phyloP scores from a whole-genome alignment of 495 filamentous ascomycete species.

The Geoglossum glabrum region DNA sequence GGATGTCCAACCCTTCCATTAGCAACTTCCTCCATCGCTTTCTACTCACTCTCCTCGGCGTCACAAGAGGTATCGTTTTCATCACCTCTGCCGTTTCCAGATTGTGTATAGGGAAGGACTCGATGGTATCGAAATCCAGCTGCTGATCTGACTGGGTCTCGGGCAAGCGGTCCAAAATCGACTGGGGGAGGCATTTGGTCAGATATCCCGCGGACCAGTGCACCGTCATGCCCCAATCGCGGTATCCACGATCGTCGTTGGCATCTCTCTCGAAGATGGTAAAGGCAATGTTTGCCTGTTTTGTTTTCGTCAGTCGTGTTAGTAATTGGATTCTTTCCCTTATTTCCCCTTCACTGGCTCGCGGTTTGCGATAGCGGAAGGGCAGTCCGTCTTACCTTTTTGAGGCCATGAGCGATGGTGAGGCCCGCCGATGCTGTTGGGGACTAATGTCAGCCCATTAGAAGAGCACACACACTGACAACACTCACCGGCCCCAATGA shows the following conservation, averaged over 20 bases:
- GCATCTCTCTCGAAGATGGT: constrained; percentile 36
- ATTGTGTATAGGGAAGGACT: constrained; percentile 34
- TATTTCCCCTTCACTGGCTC: not conserved
- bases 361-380: not conserved
- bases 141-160: constrained; percentile 31
- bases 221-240: constrained; percentile 40
- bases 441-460: not conserved
- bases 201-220: constrained; percentile 35
- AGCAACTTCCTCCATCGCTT: constrained; percentile 27
- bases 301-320: not conserved
- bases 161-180: constrained; percentile 25
- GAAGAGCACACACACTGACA: no score
- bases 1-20: constrained; percentile 26
- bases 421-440: constrained; percentile 19
- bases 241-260: constrained; percentile 22
- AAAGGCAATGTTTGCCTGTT: constrained; percentile 18
- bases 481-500: not conserved
- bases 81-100: constrained; percentile 26
- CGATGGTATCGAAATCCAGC: constrained; percentile 19
- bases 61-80: constrained; percentile 26
- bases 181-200: constrained; percentile 26
- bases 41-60: constrained; percentile 29
- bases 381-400: constrained; percentile 13
- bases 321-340: not conserved
- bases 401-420: constrained; percentile 36